phyloP scores from a whole-genome alignment of 2,329 filamentous ascomycete species.

The Epichloe gansuensis region DNA sequence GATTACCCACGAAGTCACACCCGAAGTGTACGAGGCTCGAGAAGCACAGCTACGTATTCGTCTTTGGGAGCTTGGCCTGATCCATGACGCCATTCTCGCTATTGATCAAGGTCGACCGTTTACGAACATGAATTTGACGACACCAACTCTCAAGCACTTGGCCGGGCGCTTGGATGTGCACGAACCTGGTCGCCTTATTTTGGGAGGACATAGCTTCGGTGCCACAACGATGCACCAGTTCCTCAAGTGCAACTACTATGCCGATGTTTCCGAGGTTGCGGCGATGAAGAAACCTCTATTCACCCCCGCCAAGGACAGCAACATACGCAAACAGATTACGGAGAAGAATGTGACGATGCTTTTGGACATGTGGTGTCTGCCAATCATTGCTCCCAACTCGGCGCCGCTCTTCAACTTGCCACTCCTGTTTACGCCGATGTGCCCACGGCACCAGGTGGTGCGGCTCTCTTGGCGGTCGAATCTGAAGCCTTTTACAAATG shows the following conservation, averaged over 20 bases:
- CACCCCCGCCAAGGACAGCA: conserved; percentile 39
- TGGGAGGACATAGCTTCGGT: conserved; percentile 73
- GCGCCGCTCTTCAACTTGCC: conserved; percentile 58
- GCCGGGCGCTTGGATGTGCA: conserved; percentile 52
- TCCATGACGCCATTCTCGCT: conserved; percentile 55
- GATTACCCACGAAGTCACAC: conserved; percentile 49
- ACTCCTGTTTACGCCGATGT: conserved; percentile 49
- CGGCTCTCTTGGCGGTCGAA: conserved; percentile 55
- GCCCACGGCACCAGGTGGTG: conserved; percentile 38
- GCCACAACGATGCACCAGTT: conserved; percentile 64
- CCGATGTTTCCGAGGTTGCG: conserved; percentile 31
- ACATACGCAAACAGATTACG: conserved; percentile 54
- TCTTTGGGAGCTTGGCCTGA: conserved; percentile 64
- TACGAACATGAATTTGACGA: conserved; percentile 41
- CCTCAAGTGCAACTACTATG: conserved; percentile 67
- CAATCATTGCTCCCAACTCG: conserved; percentile 51
- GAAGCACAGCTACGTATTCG: conserved; percentile 64
- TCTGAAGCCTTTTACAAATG: conserved; percentile 72
- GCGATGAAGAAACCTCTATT: conserved; percentile 48
- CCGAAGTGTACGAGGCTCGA: conserved; percentile 53
- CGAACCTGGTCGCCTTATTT: conserved; percentile 59
- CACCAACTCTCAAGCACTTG: conserved; percentile 44
- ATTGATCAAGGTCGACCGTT: conserved; percentile 45
- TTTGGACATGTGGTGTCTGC: conserved; percentile 72
- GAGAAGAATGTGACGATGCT: conserved; percentile 53